Base-by-base conservation (phyloP, 306 rosid species). In the Lathyrus sativus region DNA sequence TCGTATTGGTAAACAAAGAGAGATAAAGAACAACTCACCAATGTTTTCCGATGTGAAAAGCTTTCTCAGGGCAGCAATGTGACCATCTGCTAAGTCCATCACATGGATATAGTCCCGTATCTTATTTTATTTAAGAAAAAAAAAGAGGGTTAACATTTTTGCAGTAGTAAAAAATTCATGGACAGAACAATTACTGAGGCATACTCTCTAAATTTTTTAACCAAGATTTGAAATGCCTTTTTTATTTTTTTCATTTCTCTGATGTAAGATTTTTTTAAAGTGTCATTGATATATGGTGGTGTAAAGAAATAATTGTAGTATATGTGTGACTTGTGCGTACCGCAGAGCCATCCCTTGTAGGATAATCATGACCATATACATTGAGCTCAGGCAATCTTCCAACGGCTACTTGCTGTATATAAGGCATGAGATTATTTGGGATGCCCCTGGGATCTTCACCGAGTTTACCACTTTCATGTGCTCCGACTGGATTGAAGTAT, bases 1-100 rank as follows among this genome's bases (percentile, higher is more conserved):
- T 42, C 51, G 66, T 19, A 1, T 17, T 33, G 45, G 61, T 45
- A 49, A 49, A 11, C 39, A 43, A 22, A 11, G 17, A 31, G 19
- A 13, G 37, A 67, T 28, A 78, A 77, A 76, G 43, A 48, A 70
- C 4, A 53, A 48, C 12, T 65, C 39, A 90, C 96, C 97, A 67
- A 87, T 88, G 74, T 86, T 65, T 24, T 88, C 88, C 0, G 89
- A 5, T 1, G 83, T 50, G 65, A 90, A 87, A 71, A 93, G 96
- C 90, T 93, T 88, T 76, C 76, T 53, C 73, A 93, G 64, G 49
- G 99, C 99, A 67, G 99, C 95, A 65, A 90, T 88, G 80, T 93
- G 99, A 28, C 99, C 99, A 71, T 93, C 97, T n/a, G 99, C 99
- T 15, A 90, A 77, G 86, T 93, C 99, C 97, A 93, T 93, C 37